Percentiles rank a stretch among this genome's conserved stretches.
phyloP scores from a whole-genome alignment of 192 early-diverging fungal genomes.

The Thamnidium elegans region DNA sequence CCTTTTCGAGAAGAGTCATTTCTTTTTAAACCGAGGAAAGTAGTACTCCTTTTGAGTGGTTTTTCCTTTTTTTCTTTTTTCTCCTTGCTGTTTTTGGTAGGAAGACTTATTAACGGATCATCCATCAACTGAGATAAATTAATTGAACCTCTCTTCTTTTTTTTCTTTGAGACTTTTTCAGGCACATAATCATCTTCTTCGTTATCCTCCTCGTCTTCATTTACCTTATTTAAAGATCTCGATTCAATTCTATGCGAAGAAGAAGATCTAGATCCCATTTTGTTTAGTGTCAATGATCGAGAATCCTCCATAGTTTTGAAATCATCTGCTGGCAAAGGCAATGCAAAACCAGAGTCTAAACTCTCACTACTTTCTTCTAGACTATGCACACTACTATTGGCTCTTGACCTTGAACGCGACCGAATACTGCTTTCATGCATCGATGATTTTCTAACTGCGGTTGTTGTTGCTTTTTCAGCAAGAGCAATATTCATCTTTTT shows the following conservation, averaged over 20 bases:
- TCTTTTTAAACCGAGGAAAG: not conserved
- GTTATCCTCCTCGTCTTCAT: not conserved
- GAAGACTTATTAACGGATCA: slow-evolving; percentile 8
- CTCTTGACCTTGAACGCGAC: not conserved
- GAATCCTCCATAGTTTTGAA: not conserved
- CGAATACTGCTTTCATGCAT: not conserved
- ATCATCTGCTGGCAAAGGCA: not conserved
- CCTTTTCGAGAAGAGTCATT: slow-evolving; percentile 3
- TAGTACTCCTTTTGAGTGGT: not conserved
- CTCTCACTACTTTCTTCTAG: not conserved
- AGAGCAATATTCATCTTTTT: slow-evolving; percentile 1
- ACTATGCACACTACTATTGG: not conserved
- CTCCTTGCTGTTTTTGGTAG: not conserved
- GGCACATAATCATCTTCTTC: not conserved
- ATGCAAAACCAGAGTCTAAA: not conserved
- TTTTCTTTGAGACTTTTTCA: not conserved
- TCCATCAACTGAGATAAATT: not conserved
- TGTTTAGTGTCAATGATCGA: too few relatives aligned
- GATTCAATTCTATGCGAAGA: too few relatives aligned
- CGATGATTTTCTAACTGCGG: not conserved
- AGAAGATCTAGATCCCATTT: too few relatives aligned
- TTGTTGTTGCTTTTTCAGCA: not conserved
- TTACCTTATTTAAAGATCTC: not conserved
- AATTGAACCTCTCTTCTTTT: not conserved
- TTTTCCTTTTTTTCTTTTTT: slow-evolving; percentile 11